phyloP scores from a whole-genome alignment of 768 basidiomycete species.

The Boletellus emodensis region DNA sequence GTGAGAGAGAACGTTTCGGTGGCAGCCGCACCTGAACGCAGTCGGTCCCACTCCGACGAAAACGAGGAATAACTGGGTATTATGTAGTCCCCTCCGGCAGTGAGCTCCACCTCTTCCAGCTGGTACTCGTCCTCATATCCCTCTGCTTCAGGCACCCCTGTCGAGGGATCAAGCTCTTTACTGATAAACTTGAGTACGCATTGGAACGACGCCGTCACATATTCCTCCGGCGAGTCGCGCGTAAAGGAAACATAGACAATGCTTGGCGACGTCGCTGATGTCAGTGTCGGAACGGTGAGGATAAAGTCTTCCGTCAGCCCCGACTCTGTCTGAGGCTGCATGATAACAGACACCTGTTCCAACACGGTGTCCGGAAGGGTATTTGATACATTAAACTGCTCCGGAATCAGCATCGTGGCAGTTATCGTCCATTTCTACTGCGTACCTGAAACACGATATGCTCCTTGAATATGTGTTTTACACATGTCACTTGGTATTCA shows the following conservation, averaged over 20 bases:
- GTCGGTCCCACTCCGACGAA: slow-evolving; percentile 90
- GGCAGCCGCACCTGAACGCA: slow-evolving; percentile 69
- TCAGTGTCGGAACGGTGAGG: slow-evolving; percentile 73
- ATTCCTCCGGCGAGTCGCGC: slow-evolving; percentile 71
- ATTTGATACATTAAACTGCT: slow-evolving; percentile 94
- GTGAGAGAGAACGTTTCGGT: slow-evolving; percentile 94
- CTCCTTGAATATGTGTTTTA: slow-evolving; percentile 95
- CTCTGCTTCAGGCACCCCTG: slow-evolving; percentile 93
- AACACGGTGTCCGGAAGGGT: slow-evolving; percentile 93
- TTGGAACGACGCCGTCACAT: slow-evolving; percentile 79
- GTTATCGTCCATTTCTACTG: background rate
- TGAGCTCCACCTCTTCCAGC: slow-evolving; percentile 91
- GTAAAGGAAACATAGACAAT: slow-evolving; percentile 93
- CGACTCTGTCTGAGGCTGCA: slow-evolving; percentile 74
- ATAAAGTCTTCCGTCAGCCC: slow-evolving; percentile 92
- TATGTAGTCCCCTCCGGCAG: slow-evolving; percentile 91
- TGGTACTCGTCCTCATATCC: slow-evolving; percentile 99
- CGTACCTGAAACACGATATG: slow-evolving; percentile 95
- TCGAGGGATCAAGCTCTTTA: slow-evolving; percentile 95
- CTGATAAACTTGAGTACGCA: slow-evolving; percentile 92
- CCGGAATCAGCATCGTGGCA: slow-evolving; percentile 5
- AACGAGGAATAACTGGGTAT: slow-evolving; percentile 93
- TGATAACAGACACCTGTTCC: slow-evolving; percentile 90
- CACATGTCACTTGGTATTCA: slow-evolving; percentile 94
- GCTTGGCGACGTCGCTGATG: slow-evolving; percentile 68